phyloP scores from a whole-genome alignment of 331 rosid genomes.

The Dryas integrifolia region DNA sequence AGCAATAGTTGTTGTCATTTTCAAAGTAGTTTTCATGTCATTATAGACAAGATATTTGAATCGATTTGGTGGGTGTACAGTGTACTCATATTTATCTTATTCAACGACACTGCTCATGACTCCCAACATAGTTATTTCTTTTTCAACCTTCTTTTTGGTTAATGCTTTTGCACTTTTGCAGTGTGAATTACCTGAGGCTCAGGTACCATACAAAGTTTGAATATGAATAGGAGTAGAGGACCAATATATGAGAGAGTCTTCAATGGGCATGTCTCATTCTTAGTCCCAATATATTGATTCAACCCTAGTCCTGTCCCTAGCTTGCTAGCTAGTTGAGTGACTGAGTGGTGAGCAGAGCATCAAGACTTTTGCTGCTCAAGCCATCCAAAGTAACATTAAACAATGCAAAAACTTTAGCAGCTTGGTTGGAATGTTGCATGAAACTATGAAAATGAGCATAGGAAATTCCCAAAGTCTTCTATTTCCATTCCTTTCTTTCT shows the following conservation, averaged over 20 bases:
- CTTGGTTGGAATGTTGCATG: slow-evolving; percentile 48
- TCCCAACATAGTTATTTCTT: not conserved
- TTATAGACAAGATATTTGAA: slow-evolving; percentile 30
- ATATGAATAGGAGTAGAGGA: not conserved
- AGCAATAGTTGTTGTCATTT: slow-evolving; percentile 30
- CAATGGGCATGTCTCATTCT: too few species aligned
- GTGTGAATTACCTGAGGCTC: slow-evolving; percentile 3
- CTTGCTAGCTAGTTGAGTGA: too few species aligned
- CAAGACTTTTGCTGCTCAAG: not conserved
- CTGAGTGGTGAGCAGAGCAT: not conserved
- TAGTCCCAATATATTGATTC: not conserved
- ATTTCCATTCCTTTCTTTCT: not conserved
- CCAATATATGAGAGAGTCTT: not conserved
- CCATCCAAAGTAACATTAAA: slow-evolving; percentile 1
- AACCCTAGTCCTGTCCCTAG: not conserved
- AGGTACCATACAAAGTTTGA: not conserved
- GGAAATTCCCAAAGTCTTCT: slow-evolving; percentile 35
- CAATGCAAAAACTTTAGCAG: not conserved
- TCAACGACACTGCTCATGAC: slow-evolving; percentile 46
- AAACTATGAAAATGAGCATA: slow-evolving; percentile 39
- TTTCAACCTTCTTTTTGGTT: not conserved
- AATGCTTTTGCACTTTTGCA: not conserved
- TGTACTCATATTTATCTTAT: slow-evolving; percentile 35
- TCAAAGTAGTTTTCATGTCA: slow-evolving; percentile 32
- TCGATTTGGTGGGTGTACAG: slow-evolving; percentile 49